phyloP scores from a whole-genome alignment of 108 stramenopile species.

The Parmales sp. region DNA sequence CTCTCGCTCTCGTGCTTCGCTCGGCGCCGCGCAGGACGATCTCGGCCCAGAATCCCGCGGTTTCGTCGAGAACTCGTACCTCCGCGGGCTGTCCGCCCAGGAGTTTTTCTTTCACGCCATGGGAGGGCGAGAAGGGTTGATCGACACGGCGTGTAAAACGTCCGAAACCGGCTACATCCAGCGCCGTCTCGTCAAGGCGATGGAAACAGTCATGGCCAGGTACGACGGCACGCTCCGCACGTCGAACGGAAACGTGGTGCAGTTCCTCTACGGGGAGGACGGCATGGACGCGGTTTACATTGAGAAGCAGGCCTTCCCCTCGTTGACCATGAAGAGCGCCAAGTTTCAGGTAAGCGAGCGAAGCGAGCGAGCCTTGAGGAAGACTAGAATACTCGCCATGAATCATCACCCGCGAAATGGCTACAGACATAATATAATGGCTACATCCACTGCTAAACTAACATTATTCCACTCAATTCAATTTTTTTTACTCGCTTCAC shows the following conservation, averaged over 20 bases:
- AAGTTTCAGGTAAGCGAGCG: too few species aligned
- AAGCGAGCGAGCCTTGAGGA: too few species aligned
- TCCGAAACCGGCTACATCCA: slow-evolving; percentile 99
- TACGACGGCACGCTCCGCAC: slow-evolving; percentile 97
- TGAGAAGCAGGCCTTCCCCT: slow-evolving; percentile 67
- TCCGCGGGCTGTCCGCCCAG: slow-evolving; percentile 91
- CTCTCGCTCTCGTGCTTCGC: too few species aligned
- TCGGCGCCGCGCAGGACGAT: too few species aligned
- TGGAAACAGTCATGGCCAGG: slow-evolving; percentile 93
- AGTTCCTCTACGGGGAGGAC: slow-evolving; percentile 98
- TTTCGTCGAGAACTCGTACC: slow-evolving; percentile 98
- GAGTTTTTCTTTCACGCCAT: slow-evolving; percentile 99
- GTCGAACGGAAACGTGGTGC: slow-evolving; percentile 78
- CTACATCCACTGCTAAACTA: too few species aligned
- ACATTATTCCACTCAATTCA: too few species aligned
- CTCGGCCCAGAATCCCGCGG: slow-evolving; percentile 93
- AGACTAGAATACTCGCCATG: too few species aligned
- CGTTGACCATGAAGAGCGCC: too few species aligned
- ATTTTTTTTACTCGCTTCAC: too few species aligned
- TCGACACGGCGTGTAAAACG: slow-evolving; percentile 99
- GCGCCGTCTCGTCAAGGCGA: slow-evolving; percentile 94
- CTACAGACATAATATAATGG: too few species aligned
- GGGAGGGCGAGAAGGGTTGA: slow-evolving; percentile 97
- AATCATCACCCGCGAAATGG: too few species aligned
- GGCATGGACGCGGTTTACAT: slow-evolving; percentile 99